These are phyloP conservation scores for Bremia lactucae DNA, from an alignment of 352 stramenopile genomes.

Conservation along the genomic window DNA sequence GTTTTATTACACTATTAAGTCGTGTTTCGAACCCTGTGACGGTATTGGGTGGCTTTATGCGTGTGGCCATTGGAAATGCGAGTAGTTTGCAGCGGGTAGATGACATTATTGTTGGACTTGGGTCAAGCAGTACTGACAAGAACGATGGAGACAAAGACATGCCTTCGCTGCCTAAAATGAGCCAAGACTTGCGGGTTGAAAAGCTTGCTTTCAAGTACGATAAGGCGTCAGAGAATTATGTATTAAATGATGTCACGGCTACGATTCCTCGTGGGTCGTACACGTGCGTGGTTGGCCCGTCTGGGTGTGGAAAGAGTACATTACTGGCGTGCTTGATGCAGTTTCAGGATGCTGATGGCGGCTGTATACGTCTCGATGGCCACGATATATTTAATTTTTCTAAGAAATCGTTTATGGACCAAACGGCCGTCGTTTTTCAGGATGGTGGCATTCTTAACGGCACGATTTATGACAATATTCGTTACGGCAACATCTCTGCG, in stretches of 20 bases:
- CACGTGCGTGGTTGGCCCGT: constrained; percentile 78
- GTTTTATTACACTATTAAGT: constrained; percentile 65
- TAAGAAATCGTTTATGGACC: constrained; percentile 80
- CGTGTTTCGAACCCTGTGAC: constrained; percentile 79
- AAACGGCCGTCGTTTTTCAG: constrained; percentile 82
- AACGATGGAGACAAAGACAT: constrained; percentile 56
- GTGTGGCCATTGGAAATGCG: constrained; percentile 80
- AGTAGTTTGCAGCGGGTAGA: constrained; percentile 81
- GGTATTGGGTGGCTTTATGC: constrained; percentile 81
- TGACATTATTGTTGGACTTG: constrained; percentile 70
- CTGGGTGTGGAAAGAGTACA: constrained; percentile 83
- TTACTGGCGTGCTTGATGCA: constrained; percentile 81
- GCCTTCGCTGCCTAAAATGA: constrained; percentile 71
- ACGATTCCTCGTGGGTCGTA: constrained; percentile 72
- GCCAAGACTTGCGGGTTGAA: constrained; percentile 65
- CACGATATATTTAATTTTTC: constrained; percentile 83
- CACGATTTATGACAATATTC: constrained; percentile 84
- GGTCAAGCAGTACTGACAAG: constrained; percentile 11
- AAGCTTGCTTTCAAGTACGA: constrained; percentile 84
- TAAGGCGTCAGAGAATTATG: constrained; percentile 73
- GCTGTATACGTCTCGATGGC: constrained; percentile 69
- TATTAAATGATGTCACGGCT: constrained; percentile 61
- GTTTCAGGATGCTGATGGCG: constrained; percentile 76
- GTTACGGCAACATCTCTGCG: constrained; percentile 62
- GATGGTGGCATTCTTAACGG: constrained; percentile 82